Conservation (phyloP, 2,329 filamentous ascomycete genomes). For the Aspergillus sp. region DNA sequence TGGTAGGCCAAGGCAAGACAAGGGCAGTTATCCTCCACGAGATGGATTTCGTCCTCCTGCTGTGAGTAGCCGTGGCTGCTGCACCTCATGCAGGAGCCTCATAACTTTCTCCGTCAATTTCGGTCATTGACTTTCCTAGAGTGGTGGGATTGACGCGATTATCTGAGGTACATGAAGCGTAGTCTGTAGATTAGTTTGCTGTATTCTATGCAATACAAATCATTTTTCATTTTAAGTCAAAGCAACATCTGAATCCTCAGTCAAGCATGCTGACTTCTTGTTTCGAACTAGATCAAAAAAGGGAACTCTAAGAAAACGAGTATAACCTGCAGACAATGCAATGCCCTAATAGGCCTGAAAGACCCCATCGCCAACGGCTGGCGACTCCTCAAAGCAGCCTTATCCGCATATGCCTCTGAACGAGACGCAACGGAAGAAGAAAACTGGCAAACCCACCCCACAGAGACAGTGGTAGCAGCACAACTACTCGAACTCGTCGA, state of each 20-base stretch:
- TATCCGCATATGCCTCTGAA: conserved; percentile 22
- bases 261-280: conserved; percentile 7
- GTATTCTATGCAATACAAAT: not conserved
- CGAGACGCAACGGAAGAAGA: conserved; percentile 26
- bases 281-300: conserved; percentile 11
- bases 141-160: conserved; percentile 27
- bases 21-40: conserved; percentile 28
- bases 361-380: conserved; percentile 37
- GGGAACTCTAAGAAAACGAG: conserved; percentile 28
- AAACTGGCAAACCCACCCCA: conserved; percentile 25
- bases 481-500: conserved; percentile 52
- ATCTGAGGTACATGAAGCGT: conserved; percentile 29
- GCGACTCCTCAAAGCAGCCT: conserved; percentile 46
- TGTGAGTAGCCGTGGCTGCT: not conserved
- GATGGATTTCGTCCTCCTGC: conserved; percentile 30
- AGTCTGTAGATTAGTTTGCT: not conserved
- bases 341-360: conserved; percentile 33
- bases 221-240: not conserved
- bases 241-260: not conserved
- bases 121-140: conserved; percentile 12
- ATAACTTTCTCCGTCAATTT: conserved; percentile 18
- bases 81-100: conserved; percentile 8
- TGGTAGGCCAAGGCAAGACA: not conserved
- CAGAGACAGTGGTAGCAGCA: conserved; percentile 43
- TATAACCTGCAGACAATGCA: conserved; percentile 27